Base-by-base conservation (phyloP, 1,284 basidiomycete genomes). In the Stygiomarasmius scandens region DNA sequence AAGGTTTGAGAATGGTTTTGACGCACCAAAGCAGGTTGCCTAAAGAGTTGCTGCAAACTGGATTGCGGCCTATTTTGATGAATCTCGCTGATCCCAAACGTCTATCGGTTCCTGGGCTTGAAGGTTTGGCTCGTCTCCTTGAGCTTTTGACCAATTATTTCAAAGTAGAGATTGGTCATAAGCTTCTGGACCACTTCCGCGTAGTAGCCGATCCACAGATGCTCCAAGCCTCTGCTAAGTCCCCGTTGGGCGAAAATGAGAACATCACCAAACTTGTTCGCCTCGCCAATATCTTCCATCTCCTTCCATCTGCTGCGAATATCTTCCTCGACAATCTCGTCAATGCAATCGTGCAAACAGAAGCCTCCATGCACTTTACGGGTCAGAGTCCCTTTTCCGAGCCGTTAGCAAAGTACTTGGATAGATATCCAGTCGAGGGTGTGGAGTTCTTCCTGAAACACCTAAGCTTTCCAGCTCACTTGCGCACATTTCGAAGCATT, bases 81-180 rank as follows among this genome's bases (percentile, higher is more conserved):
- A 99, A 99, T 69, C 85, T 99, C 19, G 96, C 96, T 3, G 98
- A 99, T 72, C 92, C 96, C 43, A 95, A 96, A 69, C 87, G 94
- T 27, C 81, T 99, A 27, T 96, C 95, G 3, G 92, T 98, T n/a
- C 86, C 93, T 5, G 96, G 96, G 19, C 77, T 99, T 49, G 95
- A 98, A 70, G 97, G 98, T 3, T 79, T 99, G 23, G 96, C 97
- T 12, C 87, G 96, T n/a, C 83, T 99, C 58, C 78, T 99, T 51
- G 95, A 98, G 72, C 82, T 99, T 6, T 77, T 99, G 56, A 98
- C 96, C 49, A 98, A 97, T 71, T 99, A 99, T 76, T 99, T 99
- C 88, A 99, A 99, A 73, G 96, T 99, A 45, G 97, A 99, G 77
- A 99, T 99, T 64, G 98, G 97, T 9, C 88, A 93, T 72, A 99